phyloP scores from a whole-genome alignment of 768 basidiomycete genomes.

The Suillus luteus region DNA sequence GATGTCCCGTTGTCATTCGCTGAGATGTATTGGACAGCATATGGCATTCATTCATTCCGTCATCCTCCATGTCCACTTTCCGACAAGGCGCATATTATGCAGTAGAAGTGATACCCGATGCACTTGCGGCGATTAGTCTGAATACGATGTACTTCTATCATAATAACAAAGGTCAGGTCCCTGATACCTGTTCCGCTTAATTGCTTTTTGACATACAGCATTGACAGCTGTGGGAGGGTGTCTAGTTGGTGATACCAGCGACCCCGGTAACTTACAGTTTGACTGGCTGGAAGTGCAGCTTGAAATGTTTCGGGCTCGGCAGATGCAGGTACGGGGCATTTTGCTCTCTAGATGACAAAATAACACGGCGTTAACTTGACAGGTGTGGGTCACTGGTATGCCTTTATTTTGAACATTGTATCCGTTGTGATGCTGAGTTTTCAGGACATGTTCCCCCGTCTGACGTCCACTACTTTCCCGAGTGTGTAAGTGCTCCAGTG shows the following conservation, averaged over 20 bases:
- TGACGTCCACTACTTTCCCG: constrained; percentile 76
- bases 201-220: constrained; percentile 13
- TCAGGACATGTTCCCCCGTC: constrained; percentile 87
- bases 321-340: constrained; percentile 63
- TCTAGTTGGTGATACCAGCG: constrained; percentile 55
- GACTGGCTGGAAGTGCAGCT: constrained; percentile 92
- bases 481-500: constrained; percentile 62
- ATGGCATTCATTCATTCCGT: constrained; percentile 82
- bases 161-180: constrained; percentile 72
- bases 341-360: not conserved
- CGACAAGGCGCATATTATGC: constrained; percentile 86
- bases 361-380: constrained; percentile 16
- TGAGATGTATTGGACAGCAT: constrained; percentile 48
- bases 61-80: constrained; percentile 73
- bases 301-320: constrained; percentile 59
- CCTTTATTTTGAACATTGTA: constrained; percentile 26
- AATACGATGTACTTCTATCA: constrained; percentile 94
- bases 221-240: constrained; percentile 75
- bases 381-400: constrained; percentile 52
- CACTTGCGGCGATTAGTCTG: constrained; percentile 77
- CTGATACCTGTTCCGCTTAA: constrained; percentile 9
- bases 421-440: constrained; percentile 18
- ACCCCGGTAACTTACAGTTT: constrained; percentile 87
- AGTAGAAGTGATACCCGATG: constrained; percentile 73
- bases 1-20: constrained; percentile 1